Evolutionary conservation across 2,329 filamentous ascomycete species (phyloP).

Genomic region (Lecanicillium sp.): DNA sequence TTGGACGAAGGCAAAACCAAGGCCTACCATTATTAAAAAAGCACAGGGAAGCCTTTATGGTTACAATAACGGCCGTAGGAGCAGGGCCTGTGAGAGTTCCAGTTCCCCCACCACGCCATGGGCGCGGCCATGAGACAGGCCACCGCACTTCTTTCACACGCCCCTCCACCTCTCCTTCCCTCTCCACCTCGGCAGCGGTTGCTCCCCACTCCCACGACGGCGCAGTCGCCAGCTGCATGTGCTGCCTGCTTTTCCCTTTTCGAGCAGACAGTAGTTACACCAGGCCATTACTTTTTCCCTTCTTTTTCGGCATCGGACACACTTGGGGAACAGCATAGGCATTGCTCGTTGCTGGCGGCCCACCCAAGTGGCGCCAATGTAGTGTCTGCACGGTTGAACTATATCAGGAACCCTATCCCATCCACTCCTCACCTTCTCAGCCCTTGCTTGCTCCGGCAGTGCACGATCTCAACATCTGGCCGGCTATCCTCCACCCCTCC

Average conservation of each 20-base stretch:
- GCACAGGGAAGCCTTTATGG: too few species aligned
- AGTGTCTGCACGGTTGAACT: not conserved
- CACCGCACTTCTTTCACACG: too few species aligned
- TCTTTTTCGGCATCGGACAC: not conserved
- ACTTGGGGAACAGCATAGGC: too few species aligned
- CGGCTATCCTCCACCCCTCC: too few species aligned
- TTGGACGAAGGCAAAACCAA: too few species aligned
- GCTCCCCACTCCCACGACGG: not conserved
- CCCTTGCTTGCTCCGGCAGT: not conserved
- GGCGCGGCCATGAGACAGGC: too few species aligned
- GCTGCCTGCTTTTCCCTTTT: slow-evolving; percentile 1
- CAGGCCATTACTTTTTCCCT: not conserved
- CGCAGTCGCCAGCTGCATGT: slow-evolving; percentile 3
- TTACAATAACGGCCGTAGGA: too few species aligned
- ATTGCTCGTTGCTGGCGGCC: too few species aligned
- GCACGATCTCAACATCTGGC: not conserved
- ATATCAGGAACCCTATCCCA: slow-evolving; percentile 9
- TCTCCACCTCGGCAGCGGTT: too few species aligned
- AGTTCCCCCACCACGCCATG: too few species aligned
- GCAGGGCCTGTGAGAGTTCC: too few species aligned
- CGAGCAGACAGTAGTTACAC: not conserved
- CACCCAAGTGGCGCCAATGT: not conserved
- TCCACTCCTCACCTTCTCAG: not conserved
- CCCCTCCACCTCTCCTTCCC: not conserved
- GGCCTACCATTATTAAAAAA: too few species aligned